Percentiles rank a stretch among this genome's conserved stretches.
Evolutionary conservation across 2,329 filamentous ascomycete genomes (phyloP).

Genomic region (Pyrenophora seminiperda): DNA sequence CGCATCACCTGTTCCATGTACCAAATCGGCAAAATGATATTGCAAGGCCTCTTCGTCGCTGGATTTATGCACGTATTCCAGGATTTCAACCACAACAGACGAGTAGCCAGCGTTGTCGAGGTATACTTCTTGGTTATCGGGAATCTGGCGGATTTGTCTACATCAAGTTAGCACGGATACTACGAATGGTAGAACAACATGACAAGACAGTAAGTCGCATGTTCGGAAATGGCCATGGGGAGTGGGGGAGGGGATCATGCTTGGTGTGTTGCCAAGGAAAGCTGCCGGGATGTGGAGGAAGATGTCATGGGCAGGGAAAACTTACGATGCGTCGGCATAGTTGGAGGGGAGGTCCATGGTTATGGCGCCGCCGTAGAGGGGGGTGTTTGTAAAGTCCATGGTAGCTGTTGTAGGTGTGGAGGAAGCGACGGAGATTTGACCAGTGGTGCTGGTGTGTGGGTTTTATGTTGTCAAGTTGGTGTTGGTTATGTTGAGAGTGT

Average conservation of each 20-base stretch:
- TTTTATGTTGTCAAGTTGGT: constrained; percentile 32
- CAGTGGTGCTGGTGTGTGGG: constrained; percentile 2
- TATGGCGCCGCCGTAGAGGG: constrained; percentile 75
- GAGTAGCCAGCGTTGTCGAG: constrained; percentile 83
- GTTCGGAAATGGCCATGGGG: neutral
- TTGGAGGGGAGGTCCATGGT: constrained; percentile 68
- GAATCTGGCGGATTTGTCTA: constrained; percentile 75
- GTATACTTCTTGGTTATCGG: constrained; percentile 90
- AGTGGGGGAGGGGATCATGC: neutral
- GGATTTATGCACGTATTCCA: constrained; percentile 74
- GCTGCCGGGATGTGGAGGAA: constrained; percentile 13
- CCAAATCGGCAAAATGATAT: constrained; percentile 57
- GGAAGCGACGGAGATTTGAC: neutral
- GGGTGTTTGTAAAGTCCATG: constrained; percentile 61
- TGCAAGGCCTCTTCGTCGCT: constrained; percentile 69
- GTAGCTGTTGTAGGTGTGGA: neutral
- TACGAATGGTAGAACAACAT: no score
- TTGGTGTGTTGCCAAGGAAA: constrained; percentile 8
- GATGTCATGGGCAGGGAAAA: constrained; percentile 2
- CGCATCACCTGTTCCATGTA: constrained; percentile 43
- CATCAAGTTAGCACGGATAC: constrained; percentile 7
- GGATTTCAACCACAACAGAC: constrained; percentile 88
- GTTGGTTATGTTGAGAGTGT: constrained; percentile 18
- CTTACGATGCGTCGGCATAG: constrained; percentile 75
- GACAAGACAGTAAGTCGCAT: no score